These are phyloP conservation scores for Aquanectria penicillioides DNA, from an alignment of 2,329 filamentous ascomycete genomes.

Conservation along the genomic window DNA sequence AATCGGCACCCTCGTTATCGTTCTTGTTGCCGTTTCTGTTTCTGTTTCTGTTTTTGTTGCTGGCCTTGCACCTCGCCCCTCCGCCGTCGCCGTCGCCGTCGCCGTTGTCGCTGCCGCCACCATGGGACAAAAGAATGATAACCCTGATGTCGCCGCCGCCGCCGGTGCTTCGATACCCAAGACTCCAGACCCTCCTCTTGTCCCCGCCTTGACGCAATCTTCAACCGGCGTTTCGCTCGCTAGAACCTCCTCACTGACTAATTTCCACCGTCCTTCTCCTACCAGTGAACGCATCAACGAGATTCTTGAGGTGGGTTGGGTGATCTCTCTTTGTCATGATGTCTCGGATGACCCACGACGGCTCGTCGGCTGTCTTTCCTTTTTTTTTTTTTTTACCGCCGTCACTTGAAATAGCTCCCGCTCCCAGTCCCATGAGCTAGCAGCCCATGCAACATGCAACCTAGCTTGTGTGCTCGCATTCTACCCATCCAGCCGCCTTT, in stretches of 20 bases:
- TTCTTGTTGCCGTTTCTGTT: too few relatives aligned
- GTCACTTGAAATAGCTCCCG: slow-evolving; percentile 28
- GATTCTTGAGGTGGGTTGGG: slow-evolving; percentile 57
- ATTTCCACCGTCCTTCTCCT: slow-evolving; percentile 37
- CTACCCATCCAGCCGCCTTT: neutral
- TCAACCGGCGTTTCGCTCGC: slow-evolving; percentile 23
- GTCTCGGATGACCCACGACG: slow-evolving; percentile 4
- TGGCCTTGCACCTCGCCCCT: too few relatives aligned
- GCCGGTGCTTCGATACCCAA: neutral
- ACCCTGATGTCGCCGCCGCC: too few relatives aligned
- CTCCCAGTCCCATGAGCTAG: neutral
- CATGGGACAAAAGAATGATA: too few relatives aligned
- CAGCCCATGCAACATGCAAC: slow-evolving; percentile 16
- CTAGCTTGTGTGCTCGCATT: slow-evolving; percentile 29
- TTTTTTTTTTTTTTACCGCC: neutral
- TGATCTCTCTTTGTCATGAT: too few relatives aligned
- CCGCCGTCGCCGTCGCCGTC: too few relatives aligned
- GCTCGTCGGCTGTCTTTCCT: neutral
- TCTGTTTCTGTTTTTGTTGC: too few relatives aligned
- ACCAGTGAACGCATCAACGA: slow-evolving; percentile 53
- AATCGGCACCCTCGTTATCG: neutral
- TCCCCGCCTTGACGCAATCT: slow-evolving; percentile 21
- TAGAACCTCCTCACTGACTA: slow-evolving; percentile 32
- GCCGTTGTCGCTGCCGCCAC: too few relatives aligned
- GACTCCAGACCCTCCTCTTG: slow-evolving; percentile 13